These are phyloP conservation scores for Cladorrhinum sp. DNA, from an alignment of 2,329 filamentous ascomycete genomes.

Conservation along the genomic window DNA sequence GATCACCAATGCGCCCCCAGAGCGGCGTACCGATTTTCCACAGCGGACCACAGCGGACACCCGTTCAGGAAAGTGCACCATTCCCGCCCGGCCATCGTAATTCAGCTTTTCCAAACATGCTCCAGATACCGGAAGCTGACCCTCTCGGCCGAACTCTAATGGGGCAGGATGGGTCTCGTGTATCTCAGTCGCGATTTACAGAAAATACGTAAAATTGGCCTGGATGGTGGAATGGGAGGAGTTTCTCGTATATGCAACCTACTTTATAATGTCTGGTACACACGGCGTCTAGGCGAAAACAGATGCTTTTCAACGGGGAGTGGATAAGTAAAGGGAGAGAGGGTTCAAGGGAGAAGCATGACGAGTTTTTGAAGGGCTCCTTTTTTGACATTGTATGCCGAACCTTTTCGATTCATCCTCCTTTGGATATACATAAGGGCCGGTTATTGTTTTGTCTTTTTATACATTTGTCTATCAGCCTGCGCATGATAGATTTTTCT, in stretches of 20 bases:
- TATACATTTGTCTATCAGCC: background rate
- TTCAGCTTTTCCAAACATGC: constrained; percentile 29
- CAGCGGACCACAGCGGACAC: constrained; percentile 63
- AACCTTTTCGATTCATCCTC: background rate
- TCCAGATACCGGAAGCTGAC: constrained; percentile 28
- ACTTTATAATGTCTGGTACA: constrained; percentile 29
- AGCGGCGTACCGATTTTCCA: constrained; percentile 60
- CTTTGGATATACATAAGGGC: background rate
- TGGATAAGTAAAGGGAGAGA: no score
- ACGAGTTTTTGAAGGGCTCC: no score
- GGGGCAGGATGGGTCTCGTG: constrained; percentile 24
- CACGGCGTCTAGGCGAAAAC: constrained; percentile 16
- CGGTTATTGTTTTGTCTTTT: background rate
- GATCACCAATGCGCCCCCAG: constrained; percentile 57
- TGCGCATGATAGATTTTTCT: background rate
- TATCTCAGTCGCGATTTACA: constrained; percentile 26
- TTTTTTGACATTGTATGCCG: background rate
- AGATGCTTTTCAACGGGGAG: background rate
- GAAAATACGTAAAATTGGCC: constrained; percentile 22
- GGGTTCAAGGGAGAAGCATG: no score
- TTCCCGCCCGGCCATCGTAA: constrained; percentile 39
- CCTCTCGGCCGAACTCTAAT: constrained; percentile 23
- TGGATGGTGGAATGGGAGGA: background rate
- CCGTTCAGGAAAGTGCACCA: constrained; percentile 54
- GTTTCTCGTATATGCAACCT: constrained; percentile 15